A percentile compares a stretch with the other conserved stretches of the same genome.
Conservation (phyloP, 805 yeast genomes). For the Yarrowia sp. region DNA sequence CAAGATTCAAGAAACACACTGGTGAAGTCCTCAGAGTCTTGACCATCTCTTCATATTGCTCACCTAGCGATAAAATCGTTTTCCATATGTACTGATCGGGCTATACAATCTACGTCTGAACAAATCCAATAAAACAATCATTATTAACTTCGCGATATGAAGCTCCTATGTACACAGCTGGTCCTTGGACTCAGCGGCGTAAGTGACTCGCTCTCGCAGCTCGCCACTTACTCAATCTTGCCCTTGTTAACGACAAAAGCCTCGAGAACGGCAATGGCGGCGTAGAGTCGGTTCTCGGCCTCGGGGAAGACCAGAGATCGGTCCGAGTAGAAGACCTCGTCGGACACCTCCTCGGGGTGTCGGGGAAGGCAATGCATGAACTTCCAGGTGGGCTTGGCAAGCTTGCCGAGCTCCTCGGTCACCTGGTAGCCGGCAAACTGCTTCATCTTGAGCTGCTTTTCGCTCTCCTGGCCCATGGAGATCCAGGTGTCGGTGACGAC, state of each 20-base stretch:
- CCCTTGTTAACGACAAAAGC: conserved; percentile 89
- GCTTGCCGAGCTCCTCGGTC: conserved; percentile 63
- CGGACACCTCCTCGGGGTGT: conserved; percentile 91
- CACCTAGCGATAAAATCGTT: no score
- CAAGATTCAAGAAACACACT: no score
- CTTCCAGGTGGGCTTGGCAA: conserved; percentile 70
- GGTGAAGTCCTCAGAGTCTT: no score
- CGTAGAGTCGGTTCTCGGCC: conserved; percentile 95
- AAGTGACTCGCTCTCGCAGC: neutral
- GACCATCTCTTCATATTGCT: no score
- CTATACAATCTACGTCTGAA: no score
- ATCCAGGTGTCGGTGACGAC: conserved; percentile 96
- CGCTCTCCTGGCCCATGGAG: conserved; percentile 96
- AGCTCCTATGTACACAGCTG: conserved; percentile 17
- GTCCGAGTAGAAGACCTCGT: conserved; percentile 86
- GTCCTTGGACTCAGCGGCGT: neutral
- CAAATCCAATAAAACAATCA: neutral
- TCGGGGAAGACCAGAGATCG: conserved; percentile 89
- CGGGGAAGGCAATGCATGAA: conserved; percentile 99
- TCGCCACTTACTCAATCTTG: conserved; percentile 40
- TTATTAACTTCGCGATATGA: neutral
- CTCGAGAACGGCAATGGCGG: conserved; percentile 93
- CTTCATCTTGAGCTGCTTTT: conserved; percentile 70
- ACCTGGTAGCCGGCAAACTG: conserved; percentile 91
- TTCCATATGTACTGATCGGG: no score